Evolutionary conservation across 2,329 filamentous ascomycete species (phyloP).

Genomic region (Penicillium sclerotiorum): DNA sequence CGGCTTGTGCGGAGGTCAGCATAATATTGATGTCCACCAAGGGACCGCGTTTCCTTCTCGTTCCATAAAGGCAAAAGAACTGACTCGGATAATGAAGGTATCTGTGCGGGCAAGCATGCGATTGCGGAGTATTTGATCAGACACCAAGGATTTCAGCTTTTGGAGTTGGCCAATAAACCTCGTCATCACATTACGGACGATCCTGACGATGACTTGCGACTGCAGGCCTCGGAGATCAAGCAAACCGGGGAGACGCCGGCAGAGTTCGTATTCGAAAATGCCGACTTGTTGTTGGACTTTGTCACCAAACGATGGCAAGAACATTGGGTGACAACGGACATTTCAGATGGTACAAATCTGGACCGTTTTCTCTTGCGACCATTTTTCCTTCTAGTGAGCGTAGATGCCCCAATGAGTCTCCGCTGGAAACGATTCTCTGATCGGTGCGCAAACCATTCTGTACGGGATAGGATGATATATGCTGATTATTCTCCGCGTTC

Average conservation of each 20-base stretch:
- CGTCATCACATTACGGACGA: constrained; percentile 24
- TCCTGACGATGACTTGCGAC: constrained; percentile 29
- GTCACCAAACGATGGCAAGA: constrained; percentile 83
- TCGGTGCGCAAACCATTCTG: constrained; percentile 40
- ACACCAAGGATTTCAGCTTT: constrained; percentile 76
- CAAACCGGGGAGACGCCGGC: constrained; percentile 21
- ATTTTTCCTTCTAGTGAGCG: constrained; percentile 89
- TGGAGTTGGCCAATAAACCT: constrained; percentile 58
- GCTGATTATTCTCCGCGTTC: not conserved
- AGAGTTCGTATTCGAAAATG: constrained; percentile 57
- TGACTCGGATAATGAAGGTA: constrained; percentile 58
- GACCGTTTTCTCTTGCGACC: constrained; percentile 77
- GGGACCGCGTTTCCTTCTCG: no score
- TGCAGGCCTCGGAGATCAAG: constrained; percentile 29
- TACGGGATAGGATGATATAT: not conserved
- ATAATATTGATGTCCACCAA: constrained; percentile 12
- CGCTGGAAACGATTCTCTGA: constrained; percentile 78
- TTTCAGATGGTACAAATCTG: constrained; percentile 71
- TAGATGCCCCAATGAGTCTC: constrained; percentile 83
- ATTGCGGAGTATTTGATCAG: constrained; percentile 86
- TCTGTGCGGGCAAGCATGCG: constrained; percentile 89
- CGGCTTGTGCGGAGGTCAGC: constrained; percentile 54
- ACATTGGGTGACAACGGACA: constrained; percentile 83
- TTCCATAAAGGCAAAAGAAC: constrained; percentile 10
- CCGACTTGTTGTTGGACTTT: constrained; percentile 75